Evolutionary conservation across 768 basidiomycete genomes (phyloP).

Genomic region (Asterophora lycoperdoides): DNA sequence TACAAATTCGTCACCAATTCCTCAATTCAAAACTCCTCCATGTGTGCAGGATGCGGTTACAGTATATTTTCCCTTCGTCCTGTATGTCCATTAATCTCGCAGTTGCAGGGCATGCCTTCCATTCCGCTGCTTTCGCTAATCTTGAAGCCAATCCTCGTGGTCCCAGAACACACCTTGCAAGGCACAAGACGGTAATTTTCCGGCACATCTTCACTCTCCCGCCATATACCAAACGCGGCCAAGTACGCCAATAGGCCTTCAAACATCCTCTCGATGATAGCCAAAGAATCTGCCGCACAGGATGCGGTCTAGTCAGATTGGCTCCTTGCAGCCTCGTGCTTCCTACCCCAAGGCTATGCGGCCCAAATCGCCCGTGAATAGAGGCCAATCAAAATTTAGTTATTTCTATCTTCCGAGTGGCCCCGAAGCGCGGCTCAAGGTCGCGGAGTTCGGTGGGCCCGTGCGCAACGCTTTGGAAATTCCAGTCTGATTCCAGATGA

Average conservation of each 20-base stretch:
- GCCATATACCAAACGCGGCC: background rate
- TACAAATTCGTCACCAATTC: background rate
- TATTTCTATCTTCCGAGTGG: too few relatives aligned
- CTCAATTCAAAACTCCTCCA: background rate
- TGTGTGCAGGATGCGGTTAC: too few relatives aligned
- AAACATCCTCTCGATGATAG: constrained; percentile 9
- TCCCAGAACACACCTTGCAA: background rate
- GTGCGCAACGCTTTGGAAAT: too few relatives aligned
- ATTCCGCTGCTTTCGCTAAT: constrained; percentile 17
- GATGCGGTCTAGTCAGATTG: constrained; percentile 4
- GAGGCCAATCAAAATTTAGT: too few relatives aligned
- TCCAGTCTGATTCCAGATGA: background rate
- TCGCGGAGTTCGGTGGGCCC: too few relatives aligned
- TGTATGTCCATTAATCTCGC: constrained; percentile 3
- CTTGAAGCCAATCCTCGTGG: constrained; percentile 5
- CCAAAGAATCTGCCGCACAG: constrained; percentile 11
- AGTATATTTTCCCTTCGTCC: background rate
- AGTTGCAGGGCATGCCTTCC: constrained; percentile 5
- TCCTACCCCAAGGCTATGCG: constrained; percentile 7
- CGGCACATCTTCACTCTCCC: background rate
- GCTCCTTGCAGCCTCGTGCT: constrained; percentile 2
- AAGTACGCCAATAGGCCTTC: background rate
- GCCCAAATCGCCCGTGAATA: constrained; percentile 5
- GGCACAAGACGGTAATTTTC: background rate
- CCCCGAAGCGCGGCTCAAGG: too few relatives aligned